Conservation (phyloP, 208 protist species). For the Crithidia brevicula region DNA sequence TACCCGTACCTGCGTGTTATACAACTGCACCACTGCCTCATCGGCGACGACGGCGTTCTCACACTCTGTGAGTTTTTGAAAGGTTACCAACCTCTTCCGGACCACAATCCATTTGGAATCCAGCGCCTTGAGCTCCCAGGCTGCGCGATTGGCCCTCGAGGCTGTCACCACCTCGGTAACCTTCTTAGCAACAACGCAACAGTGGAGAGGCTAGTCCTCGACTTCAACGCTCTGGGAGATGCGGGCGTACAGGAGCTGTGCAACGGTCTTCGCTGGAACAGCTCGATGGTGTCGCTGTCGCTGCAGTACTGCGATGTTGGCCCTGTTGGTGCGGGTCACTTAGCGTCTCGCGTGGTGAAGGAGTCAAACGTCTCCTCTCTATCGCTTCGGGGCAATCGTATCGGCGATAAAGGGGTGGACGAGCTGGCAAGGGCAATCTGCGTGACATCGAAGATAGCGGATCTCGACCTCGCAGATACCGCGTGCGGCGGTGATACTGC, state of each 20-base stretch:
- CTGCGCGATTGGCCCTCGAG: constrained; percentile 66
- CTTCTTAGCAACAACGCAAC: constrained; percentile 73
- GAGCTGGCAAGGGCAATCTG: constrained; percentile 60
- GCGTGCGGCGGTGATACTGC: constrained; percentile 58
- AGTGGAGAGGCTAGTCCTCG: constrained; percentile 66
- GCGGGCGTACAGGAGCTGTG: constrained; percentile 64
- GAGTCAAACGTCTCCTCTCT: constrained; percentile 72
- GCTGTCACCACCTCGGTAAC: constrained; percentile 70
- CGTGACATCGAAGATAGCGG: constrained; percentile 57
- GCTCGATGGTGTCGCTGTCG: constrained; percentile 62
- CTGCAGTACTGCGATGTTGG: constrained; percentile 82
- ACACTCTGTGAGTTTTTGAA: constrained; percentile 77
- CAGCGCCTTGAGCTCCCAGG: constrained; percentile 80
- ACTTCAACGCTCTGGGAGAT: constrained; percentile 86
- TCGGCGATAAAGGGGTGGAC: constrained; percentile 72
- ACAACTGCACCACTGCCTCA: constrained; percentile 67
- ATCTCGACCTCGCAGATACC: constrained; percentile 84
- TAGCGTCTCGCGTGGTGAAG: constrained; percentile 69
- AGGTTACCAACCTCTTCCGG: constrained; percentile 64
- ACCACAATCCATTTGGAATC: constrained; percentile 85
- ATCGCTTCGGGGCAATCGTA: constrained; percentile 69
- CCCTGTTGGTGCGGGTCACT: constrained; percentile 38
- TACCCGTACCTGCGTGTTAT: constrained; percentile 84
- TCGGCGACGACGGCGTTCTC: constrained; percentile 87
- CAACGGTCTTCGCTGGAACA: constrained; percentile 86